A percentile compares a stretch with the other conserved stretches of the same genome.
These are phyloP conservation scores for Triticum dicoccoides DNA, from an alignment of 176 grass and related monocot genomes.

Conservation along the genomic window DNA sequence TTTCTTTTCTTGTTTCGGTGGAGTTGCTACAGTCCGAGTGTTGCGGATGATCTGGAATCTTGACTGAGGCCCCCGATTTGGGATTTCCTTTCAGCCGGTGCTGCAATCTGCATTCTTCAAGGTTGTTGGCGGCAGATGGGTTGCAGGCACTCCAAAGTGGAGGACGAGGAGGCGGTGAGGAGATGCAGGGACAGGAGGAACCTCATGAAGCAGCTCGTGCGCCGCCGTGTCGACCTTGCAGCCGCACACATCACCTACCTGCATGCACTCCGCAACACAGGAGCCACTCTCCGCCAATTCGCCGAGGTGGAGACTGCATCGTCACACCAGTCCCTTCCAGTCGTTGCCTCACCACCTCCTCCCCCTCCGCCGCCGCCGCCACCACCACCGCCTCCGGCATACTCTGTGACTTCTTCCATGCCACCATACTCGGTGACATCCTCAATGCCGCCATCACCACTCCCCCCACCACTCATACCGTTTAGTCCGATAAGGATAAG, in stretches of 20 bases:
- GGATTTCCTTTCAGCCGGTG: neutral
- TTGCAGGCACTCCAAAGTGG: constrained; percentile 70
- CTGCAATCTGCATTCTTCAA: constrained; percentile 14
- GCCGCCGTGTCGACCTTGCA: constrained; percentile 62
- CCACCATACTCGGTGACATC: constrained; percentile 43
- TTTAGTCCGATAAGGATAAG: constrained; percentile 67
- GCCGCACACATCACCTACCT: constrained; percentile 66
- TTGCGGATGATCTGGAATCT: constrained; percentile 26
- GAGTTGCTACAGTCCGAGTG: neutral
- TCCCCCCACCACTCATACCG: constrained; percentile 48
- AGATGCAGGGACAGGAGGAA: constrained; percentile 83
- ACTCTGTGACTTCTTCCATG: constrained; percentile 41
- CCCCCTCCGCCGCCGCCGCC: constrained; percentile 6
- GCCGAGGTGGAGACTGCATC: constrained; percentile 65
- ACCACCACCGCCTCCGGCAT: constrained; percentile 32
- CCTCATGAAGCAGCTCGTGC: constrained; percentile 85
- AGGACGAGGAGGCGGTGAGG: constrained; percentile 78
- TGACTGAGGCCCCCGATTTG: neutral
- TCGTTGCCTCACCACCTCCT: constrained; percentile 30
- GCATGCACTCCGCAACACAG: constrained; percentile 82
- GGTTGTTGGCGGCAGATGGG: constrained; percentile 57
- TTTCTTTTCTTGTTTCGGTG: neutral
- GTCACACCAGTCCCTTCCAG: constrained; percentile 17
- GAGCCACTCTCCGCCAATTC: constrained; percentile 80
- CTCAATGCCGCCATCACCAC: constrained; percentile 55